phyloP scores from a whole-genome alignment of 179 eudicot species.

The Camellia oleifera region DNA sequence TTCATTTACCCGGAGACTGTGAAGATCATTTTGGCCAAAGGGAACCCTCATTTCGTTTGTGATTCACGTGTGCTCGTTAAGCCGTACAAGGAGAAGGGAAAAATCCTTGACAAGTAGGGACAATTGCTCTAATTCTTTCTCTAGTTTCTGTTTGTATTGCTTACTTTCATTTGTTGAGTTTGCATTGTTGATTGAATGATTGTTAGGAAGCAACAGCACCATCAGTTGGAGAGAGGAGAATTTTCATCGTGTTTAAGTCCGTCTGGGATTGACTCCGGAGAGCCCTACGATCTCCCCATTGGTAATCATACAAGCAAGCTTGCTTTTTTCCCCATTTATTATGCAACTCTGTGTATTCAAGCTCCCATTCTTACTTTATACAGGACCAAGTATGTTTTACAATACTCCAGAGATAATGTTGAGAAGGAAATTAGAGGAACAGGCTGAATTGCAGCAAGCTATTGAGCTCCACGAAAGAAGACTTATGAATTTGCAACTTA shows the following conservation, averaged over 20 bases:
- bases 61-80: slow-evolving; percentile 92
- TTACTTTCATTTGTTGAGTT: background rate
- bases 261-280: slow-evolving; percentile 56
- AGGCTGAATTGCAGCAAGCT: slow-evolving; percentile 70
- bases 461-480: slow-evolving; percentile 72
- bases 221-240: slow-evolving; percentile 60
- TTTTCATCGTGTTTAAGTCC: slow-evolving; percentile 57
- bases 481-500: slow-evolving; percentile 70
- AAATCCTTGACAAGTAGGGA: slow-evolving; percentile 64
- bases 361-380: background rate
- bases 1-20: slow-evolving; percentile 78
- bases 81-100: slow-evolving; percentile 93
- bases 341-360: background rate
- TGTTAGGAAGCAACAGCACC: slow-evolving; percentile 64
- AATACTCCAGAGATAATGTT: slow-evolving; percentile 57
- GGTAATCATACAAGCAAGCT: slow-evolving; percentile 31
- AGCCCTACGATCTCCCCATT: slow-evolving; percentile 52
- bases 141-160: background rate
- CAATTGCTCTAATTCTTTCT: background rate
- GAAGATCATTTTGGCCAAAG: slow-evolving; percentile 76
- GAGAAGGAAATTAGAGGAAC: slow-evolving; percentile 71
- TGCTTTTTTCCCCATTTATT: background rate
- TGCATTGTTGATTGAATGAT: slow-evolving; percentile 10
- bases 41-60: slow-evolving; percentile 86
- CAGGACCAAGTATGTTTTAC: slow-evolving; percentile 62